phyloP scores from a whole-genome alignment of 108 stramenopile species.

The Cylindrotheca closterium region DNA sequence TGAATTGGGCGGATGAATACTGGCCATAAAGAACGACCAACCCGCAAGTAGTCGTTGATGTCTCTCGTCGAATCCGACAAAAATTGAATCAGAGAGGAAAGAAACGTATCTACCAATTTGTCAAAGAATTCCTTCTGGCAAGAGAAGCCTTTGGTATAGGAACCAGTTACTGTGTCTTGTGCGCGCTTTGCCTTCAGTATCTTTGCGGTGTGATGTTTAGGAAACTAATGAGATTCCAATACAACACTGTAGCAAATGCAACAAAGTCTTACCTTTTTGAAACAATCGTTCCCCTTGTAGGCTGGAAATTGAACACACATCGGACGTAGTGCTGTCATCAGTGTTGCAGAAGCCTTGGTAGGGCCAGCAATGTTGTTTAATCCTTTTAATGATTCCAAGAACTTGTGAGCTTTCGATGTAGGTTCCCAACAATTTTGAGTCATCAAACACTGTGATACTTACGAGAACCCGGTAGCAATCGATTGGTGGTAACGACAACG shows the following conservation, averaged over 20 bases:
- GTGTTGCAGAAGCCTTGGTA: constrained; percentile 37
- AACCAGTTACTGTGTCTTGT: too few species aligned
- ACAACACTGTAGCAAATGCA: background rate
- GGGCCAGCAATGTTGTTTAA: constrained; percentile 28
- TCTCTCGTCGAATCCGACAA: constrained; percentile 50
- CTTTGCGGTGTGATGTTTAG: too few species aligned
- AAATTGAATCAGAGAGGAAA: constrained; percentile 50
- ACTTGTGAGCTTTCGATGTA: too few species aligned
- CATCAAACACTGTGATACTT: too few species aligned
- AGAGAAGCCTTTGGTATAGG: too few species aligned
- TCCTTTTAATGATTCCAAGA: too few species aligned
- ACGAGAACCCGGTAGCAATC: constrained; percentile 44
- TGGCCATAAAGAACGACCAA: constrained; percentile 62
- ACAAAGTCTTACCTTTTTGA: constrained; percentile 29
- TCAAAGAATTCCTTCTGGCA: background rate
- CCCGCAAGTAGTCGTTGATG: constrained; percentile 51
- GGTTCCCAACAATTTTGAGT: too few species aligned
- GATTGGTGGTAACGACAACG: constrained; percentile 52
- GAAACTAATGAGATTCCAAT: too few species aligned
- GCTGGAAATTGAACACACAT: constrained; percentile 52
- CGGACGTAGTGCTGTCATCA: constrained; percentile 46
- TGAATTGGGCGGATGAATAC: constrained; percentile 43
- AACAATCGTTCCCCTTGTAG: constrained; percentile 23
- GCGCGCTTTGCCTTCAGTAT: too few species aligned
- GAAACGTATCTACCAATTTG: constrained; percentile 41